Percentiles rank a stretch among this genome's conserved stretches.
phyloP scores from a whole-genome alignment of 1,139 yeast species.

The Debaryomyces nepalensis region DNA sequence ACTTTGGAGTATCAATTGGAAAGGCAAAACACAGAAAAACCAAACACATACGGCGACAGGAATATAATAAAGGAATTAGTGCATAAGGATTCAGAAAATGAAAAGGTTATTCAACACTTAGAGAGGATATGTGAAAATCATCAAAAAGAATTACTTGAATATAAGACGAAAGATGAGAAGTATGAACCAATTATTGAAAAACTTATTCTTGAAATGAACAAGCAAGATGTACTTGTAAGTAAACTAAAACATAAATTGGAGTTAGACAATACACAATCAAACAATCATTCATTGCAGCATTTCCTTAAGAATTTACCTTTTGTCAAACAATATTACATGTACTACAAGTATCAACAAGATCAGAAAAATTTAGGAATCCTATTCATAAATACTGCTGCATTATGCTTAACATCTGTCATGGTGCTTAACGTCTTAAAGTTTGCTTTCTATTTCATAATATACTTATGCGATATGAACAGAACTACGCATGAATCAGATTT shows the following conservation, averaged over 20 bases:
- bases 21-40: background rate
- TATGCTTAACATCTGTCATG: constrained; percentile 29
- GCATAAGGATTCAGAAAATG: constrained; percentile 25
- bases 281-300: constrained; percentile 16
- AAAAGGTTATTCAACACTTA: constrained; percentile 25
- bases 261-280: constrained; percentile 14
- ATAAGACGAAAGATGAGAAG: constrained; percentile 21
- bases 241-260: constrained; percentile 27
- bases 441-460: constrained; percentile 19
- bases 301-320: constrained; percentile 36
- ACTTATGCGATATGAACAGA: constrained; percentile 12
- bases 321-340: constrained; percentile 36
- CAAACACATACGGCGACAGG: constrained; percentile 11
- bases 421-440: constrained; percentile 25
- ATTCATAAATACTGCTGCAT: constrained; percentile 27
- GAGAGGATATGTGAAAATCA: constrained; percentile 31
- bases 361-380: constrained; percentile 27
- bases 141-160: constrained; percentile 24
- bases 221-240: constrained; percentile 30
- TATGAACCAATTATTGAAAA: constrained; percentile 22
- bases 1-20: constrained; percentile 26
- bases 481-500: constrained; percentile 2
- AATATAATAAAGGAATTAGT: constrained; percentile 14
- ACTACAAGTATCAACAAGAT: constrained; percentile 32
- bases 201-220: constrained; percentile 22